A percentile compares a stretch with the other conserved stretches of the same genome.
These are phyloP conservation scores for Penicillium sp. DNA, from an alignment of 2,329 filamentous ascomycete genomes.

Conservation along the genomic window DNA sequence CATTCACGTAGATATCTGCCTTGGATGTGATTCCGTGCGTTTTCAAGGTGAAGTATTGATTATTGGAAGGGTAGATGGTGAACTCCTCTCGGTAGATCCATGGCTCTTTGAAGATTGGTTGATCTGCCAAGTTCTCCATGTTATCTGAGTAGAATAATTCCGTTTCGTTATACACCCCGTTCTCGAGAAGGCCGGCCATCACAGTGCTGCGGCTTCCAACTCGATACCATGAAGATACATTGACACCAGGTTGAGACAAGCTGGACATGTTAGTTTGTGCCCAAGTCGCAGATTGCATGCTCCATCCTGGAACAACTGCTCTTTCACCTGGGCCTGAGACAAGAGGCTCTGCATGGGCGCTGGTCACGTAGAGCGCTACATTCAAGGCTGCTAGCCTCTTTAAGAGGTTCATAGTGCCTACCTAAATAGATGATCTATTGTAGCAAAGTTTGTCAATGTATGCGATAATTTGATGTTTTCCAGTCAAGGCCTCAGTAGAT, in stretches of 20 bases:
- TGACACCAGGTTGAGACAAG: constrained; percentile 46
- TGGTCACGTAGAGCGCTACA: background rate
- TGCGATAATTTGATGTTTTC: no score
- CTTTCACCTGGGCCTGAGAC: constrained; percentile 28
- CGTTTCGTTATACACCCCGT: constrained; percentile 53
- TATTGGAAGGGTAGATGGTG: constrained; percentile 31
- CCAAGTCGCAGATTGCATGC: constrained; percentile 49
- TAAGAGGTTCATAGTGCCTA: background rate
- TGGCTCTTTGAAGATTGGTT: constrained; percentile 52
- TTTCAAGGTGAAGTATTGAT: constrained; percentile 53
- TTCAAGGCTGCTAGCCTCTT: background rate
- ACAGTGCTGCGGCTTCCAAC: constrained; percentile 55
- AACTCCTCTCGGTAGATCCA: constrained; percentile 64
- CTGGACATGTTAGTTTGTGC: constrained; percentile 36
- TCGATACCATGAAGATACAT: constrained; percentile 56
- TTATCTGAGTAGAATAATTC: constrained; percentile 59
- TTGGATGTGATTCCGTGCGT: constrained; percentile 63
- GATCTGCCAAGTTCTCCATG: constrained; percentile 45
- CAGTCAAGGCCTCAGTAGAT: background rate
- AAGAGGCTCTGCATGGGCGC: constrained; percentile 4
- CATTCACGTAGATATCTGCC: constrained; percentile 63
- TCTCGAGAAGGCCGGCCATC: constrained; percentile 59
- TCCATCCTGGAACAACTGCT: constrained; percentile 45
- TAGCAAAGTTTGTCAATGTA: no score
- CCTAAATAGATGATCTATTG: background rate